Conservation (phyloP, 306 rosid species). For the Dicorynia guianensis region DNA sequence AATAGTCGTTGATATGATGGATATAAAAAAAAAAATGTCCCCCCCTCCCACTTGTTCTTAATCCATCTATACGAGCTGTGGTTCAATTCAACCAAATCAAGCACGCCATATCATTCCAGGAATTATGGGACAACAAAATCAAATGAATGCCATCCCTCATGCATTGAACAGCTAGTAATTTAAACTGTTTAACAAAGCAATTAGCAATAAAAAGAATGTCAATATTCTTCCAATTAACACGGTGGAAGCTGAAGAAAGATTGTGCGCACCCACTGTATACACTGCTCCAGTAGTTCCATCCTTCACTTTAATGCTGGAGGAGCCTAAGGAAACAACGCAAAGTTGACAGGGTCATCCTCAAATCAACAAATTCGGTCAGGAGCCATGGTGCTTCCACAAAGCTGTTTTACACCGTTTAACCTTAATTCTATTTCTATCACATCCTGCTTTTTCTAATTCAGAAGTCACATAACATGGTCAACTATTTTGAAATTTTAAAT, state of each 20-base stretch:
- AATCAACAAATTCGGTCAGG: constrained; percentile 4
- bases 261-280: constrained; percentile 70
- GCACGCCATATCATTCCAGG: constrained; percentile 46
- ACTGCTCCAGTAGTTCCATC: constrained; percentile 65
- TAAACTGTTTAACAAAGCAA: constrained; percentile 49
- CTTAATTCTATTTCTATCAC: constrained; percentile 5
- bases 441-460: background rate
- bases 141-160: constrained; percentile 42
- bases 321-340: constrained; percentile 51
- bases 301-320: constrained; percentile 83
- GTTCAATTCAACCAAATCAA: constrained; percentile 33
- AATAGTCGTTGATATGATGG: background rate
- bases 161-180: constrained; percentile 32
- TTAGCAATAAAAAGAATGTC: constrained; percentile 56
- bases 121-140: constrained; percentile 56
- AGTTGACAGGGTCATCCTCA: constrained; percentile 34
- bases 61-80: constrained; percentile 31
- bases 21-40: background rate
- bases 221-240: constrained; percentile 49
- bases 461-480: background rate
- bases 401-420: constrained; percentile 16
- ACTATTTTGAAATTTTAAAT: background rate
- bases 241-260: constrained; percentile 65
- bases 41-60: constrained; percentile 21
- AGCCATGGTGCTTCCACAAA: constrained; percentile 16